phyloP scores from a whole-genome alignment of 129 eudicot genomes.

The Pittosporum tobira region DNA sequence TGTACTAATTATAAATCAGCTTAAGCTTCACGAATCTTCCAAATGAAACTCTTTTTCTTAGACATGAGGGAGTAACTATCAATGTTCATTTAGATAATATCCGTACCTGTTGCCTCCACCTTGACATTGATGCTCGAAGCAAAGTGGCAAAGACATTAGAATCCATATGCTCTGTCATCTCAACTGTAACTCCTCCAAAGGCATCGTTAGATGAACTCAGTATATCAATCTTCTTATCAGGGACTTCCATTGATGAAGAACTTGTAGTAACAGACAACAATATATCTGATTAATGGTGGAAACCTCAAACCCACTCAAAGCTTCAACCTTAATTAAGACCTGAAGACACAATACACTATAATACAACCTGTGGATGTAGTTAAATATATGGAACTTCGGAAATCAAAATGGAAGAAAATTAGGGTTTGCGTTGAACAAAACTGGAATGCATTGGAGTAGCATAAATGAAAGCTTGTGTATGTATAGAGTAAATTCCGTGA shows the following conservation, averaged over 20 bases:
- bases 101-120: slow-evolving; percentile 39
- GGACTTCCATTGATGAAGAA: slow-evolving; percentile 15
- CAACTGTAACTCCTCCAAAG: slow-evolving; percentile 38
- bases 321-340: too few relatives aligned
- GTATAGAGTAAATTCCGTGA: slow-evolving; percentile 1
- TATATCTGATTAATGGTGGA: neutral
- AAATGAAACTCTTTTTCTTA: too few relatives aligned
- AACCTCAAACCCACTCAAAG: neutral
- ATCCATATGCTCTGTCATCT: slow-evolving; percentile 32
- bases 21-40: too few relatives aligned
- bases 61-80: too few relatives aligned
- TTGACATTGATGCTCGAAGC: slow-evolving; percentile 38
- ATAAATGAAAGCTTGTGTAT: neutral
- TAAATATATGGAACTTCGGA: too few relatives aligned
- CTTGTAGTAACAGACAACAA: slow-evolving; percentile 7
- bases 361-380: too few relatives aligned
- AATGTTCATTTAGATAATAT: too few relatives aligned
- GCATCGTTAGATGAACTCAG: slow-evolving; percentile 28
- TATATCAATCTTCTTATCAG: slow-evolving; percentile 17
- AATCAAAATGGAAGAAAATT: neutral
- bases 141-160: slow-evolving; percentile 21
- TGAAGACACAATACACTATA: neutral
- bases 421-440: too few relatives aligned
- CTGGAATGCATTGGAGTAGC: too few relatives aligned
- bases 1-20: too few relatives aligned